Base-by-base conservation (phyloP, 2,329 filamentous ascomycete species). In the Epichloe hybrida region DNA sequence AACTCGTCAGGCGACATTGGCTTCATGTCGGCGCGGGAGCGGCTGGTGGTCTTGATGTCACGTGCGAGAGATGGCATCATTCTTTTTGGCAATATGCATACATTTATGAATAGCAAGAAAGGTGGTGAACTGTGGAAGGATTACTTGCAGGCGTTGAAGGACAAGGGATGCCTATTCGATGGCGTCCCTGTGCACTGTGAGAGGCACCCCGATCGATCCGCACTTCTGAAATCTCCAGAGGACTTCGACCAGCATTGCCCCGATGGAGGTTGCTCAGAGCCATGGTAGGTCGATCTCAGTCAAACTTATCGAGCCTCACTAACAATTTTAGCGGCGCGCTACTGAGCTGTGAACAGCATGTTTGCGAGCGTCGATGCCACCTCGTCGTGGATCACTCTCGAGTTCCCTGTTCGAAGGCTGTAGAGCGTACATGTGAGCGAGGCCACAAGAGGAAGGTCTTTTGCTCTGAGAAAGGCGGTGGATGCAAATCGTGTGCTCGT, bases 1-100 rank as follows among this genome's bases (percentile, higher is more conserved):
- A 89, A 89, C 54, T 52, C 58, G 0, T 59, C 60, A 0, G 75
- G 77, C 0, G 80, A 88, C 1, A 85, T 88, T 34, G 85, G 86
- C 0, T 89, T 89, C 61, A 80, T 89, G 71, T 60, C 68, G 0
- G 71, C 81, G 0, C 77, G 78, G 0, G 77, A 89, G 56, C 72
- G 86, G 1, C 61, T 88, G 0, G 88, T 88, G 17, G 85, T 89
- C 0, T 64, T 89, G 2, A 63, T 87, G 1, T 84, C 84, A 0
- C 70, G 86, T 52, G 84, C 85, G 0, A 23, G 23, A 23, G 68
- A 84, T 50, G 76, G 70, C 0, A 61, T 89, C 13, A 75, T 88
- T n/a, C 69, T 90, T 55, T 76, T 88, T 42, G 83, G 85, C 0
- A 87, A 87, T 58, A 73, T 79, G 50, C 65, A 76, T 0, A 89